Percentiles rank a stretch among this genome's conserved stretches.
phyloP scores from a whole-genome alignment of 2,329 filamentous ascomycete genomes.

The Rhytidhysteron rufulum region DNA sequence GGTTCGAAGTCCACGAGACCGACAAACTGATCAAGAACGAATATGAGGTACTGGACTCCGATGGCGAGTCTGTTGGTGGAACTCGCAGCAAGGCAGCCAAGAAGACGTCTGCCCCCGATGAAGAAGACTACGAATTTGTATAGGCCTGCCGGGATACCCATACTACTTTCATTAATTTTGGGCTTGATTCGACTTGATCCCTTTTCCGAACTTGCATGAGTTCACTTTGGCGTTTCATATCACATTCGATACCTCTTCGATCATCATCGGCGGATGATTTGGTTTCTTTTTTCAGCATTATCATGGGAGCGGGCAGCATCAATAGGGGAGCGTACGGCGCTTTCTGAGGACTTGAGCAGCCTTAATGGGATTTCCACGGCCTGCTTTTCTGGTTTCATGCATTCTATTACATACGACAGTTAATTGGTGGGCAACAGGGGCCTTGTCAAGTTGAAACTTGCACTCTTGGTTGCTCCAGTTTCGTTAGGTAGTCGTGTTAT shows the following conservation, averaged over 20 bases:
- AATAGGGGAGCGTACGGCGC: slow-evolving; percentile 39
- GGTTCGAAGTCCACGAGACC: slow-evolving; percentile 57
- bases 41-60: slow-evolving; percentile 51
- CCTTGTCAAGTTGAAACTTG: slow-evolving; percentile 1
- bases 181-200: neutral
- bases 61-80: slow-evolving; percentile 36
- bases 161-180: neutral
- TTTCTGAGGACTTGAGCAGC: slow-evolving; percentile 42
- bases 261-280: slow-evolving; percentile 4
- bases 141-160: slow-evolving; percentile 24
- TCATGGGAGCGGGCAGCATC: slow-evolving; percentile 35
- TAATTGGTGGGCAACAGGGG: neutral
- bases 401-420: neutral
- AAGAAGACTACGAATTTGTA: slow-evolving; percentile 41
- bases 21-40: slow-evolving; percentile 59
- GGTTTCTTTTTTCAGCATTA: slow-evolving; percentile 23
- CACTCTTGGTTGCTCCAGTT: neutral
- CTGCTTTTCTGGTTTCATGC: slow-evolving; percentile 8
- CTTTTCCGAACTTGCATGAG: neutral
- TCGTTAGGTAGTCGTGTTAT: neutral
- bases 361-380: slow-evolving; percentile 24
- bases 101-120: slow-evolving; percentile 26
- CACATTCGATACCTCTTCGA: slow-evolving; percentile 13
- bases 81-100: slow-evolving; percentile 26
- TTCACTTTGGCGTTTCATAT: neutral